These are phyloP conservation scores for Bipolaris bicolor DNA, from an alignment of 2,329 filamentous ascomycete species.

Conservation along the genomic window DNA sequence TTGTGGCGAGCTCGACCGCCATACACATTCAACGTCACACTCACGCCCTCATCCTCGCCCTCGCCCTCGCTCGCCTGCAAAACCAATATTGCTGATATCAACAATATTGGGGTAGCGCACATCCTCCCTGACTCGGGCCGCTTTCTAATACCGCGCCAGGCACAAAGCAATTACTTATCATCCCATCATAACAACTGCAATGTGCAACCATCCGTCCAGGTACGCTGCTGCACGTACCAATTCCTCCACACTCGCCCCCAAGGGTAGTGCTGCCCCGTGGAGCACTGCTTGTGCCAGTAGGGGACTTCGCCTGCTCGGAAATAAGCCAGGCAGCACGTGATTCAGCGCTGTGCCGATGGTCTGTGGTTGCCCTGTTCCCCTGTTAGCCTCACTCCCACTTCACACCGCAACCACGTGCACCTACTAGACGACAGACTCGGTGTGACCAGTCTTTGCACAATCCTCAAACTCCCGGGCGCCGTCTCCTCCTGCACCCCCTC, in stretches of 20 bases:
- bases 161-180: constrained; percentile 43
- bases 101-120: constrained; percentile 5
- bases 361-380: constrained; percentile 59
- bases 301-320: constrained; percentile 83
- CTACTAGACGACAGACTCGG: constrained; percentile 52
- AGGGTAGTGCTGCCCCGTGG: constrained; percentile 83
- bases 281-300: constrained; percentile 83
- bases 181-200: constrained; percentile 76
- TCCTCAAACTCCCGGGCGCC: constrained; percentile 51
- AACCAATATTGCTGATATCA: constrained; percentile 9
- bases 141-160: background rate
- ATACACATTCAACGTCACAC: background rate
- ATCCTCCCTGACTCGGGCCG: constrained; percentile 13
- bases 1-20: background rate
- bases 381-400: constrained; percentile 19
- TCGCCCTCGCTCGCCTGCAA: background rate
- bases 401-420: constrained; percentile 12
- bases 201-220: constrained; percentile 88
- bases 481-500: constrained; percentile 28
- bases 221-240: constrained; percentile 83
- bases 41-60: background rate
- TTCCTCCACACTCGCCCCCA: constrained; percentile 80
- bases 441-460: constrained; percentile 75
- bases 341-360: constrained; percentile 81
- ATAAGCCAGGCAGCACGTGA: constrained; percentile 75